Conservation (phyloP, 1,284 basidiomycete species). For the Kwoniella shivajii region DNA sequence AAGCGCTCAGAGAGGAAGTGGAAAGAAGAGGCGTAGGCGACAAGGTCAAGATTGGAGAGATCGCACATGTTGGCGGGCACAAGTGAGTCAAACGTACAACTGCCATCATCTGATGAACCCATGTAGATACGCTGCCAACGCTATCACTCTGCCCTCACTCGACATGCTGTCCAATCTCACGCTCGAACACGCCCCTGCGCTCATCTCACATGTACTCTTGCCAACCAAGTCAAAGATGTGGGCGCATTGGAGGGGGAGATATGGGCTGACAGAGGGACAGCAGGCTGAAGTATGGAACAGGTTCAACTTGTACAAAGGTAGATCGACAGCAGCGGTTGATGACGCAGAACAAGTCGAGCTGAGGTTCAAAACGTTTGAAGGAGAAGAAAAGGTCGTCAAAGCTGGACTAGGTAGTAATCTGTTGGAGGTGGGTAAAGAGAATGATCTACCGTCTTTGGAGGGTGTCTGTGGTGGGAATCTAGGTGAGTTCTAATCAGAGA, state of each 20-base stretch:
- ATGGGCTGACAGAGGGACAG: slow-evolving; percentile 67
- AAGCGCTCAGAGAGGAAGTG: slow-evolving; percentile 53
- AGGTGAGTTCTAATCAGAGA: slow-evolving; percentile 32
- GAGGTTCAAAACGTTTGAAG: slow-evolving; percentile 42
- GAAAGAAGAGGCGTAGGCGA: slow-evolving; percentile 19
- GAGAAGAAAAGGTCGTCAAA: slow-evolving; percentile 30
- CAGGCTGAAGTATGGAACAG: slow-evolving; percentile 56
- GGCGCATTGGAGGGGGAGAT: slow-evolving; percentile 69
- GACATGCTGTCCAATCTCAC: slow-evolving; percentile 73
- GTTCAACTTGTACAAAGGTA: slow-evolving; percentile 12
- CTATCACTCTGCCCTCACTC: slow-evolving; percentile 71
- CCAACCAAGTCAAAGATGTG: slow-evolving; percentile 26
- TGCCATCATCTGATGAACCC: slow-evolving; percentile 17
- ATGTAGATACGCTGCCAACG: slow-evolving; percentile 72
- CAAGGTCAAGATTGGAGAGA: slow-evolving; percentile 61
- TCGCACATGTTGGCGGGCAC: slow-evolving; percentile 81
- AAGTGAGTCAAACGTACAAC: slow-evolving; percentile 60
- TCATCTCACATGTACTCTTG: slow-evolving; percentile 61
- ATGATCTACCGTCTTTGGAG: slow-evolving; percentile 51
- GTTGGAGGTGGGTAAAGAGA: slow-evolving; percentile 44
- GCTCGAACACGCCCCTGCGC: slow-evolving; percentile 60
- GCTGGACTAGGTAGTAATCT: slow-evolving; percentile 44
- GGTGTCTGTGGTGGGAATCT: slow-evolving; percentile 54
- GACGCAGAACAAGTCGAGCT: slow-evolving; percentile 20
- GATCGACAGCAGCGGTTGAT: not conserved